Evolutionary conservation across 1,284 basidiomycete genomes (phyloP).

Genomic region (Ceratobasidium sp.): DNA sequence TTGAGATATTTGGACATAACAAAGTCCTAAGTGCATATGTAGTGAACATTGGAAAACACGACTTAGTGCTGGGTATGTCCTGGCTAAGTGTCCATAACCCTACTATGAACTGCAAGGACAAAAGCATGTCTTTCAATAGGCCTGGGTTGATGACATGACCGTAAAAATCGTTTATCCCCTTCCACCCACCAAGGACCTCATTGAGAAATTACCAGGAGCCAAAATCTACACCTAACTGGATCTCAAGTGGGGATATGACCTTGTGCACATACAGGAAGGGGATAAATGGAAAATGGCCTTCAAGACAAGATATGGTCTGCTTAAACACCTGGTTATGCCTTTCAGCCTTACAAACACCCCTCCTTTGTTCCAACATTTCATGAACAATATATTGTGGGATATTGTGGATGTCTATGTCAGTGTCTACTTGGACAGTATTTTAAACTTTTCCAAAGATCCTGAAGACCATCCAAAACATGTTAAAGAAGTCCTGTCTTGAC

Average conservation of each 20-base stretch:
- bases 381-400: conserved; percentile 46
- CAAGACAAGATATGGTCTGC: conserved; percentile 57
- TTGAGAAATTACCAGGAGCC: conserved; percentile 52
- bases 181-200: conserved; percentile 51
- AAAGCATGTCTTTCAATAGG: conserved; percentile 60
- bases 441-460: conserved; percentile 25
- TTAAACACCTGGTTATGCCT: conserved; percentile 61
- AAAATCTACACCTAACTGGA: conserved; percentile 57
- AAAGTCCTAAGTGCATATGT: too few relatives aligned
- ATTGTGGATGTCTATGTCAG: conserved; percentile 33
- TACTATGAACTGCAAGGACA: conserved; percentile 67
- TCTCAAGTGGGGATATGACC: conserved; percentile 55
- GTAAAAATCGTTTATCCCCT: conserved; percentile 51
- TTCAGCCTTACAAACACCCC: conserved; percentile 52
- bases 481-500: conserved; percentile 28
- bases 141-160: conserved; percentile 59
- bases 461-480: conserved; percentile 27
- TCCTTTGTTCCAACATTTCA: conserved; percentile 56
- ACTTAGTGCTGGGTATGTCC: too few relatives aligned
- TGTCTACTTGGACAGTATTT: conserved; percentile 47
- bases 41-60: too few relatives aligned
- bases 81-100: too few relatives aligned
- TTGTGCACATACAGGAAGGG: conserved; percentile 53
- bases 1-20: too few relatives aligned
- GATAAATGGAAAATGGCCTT: conserved; percentile 61